Evolutionary conservation across 768 basidiomycete genomes (phyloP), one percentile per base, ranked within the genome.

Genomic region (Lentinula raphanica): DNA sequence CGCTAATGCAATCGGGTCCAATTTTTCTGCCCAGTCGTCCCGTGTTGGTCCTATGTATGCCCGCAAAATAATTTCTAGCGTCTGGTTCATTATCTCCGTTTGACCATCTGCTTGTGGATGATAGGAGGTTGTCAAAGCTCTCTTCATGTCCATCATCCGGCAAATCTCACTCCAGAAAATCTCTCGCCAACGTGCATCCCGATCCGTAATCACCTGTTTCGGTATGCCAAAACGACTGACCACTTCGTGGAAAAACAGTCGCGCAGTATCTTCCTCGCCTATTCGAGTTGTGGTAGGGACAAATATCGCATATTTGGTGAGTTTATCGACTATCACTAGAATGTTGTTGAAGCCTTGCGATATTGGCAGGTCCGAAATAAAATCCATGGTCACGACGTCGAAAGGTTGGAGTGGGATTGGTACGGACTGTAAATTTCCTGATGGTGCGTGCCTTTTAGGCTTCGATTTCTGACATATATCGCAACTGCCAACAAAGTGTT

Each of bases 221-320:
- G 32, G 32, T 9, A 35, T 35, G 8, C 32, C 32, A 13, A 9
- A 35, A 9, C 13, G 8, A 9, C 9, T 9, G 13, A 35, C 13
- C 9, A 35, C 32, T 9, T 35, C 9, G 8, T 7, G 8, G 32
- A 35, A 35, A 35, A 35, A 35, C 13, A 35, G 13, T 35, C 13
- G 32, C 8, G 32, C 32, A 35, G 32, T 35, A 1, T 35, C 32
- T 35, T 35, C 13, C 8, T 35, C 62, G 3, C 60, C 65, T 21
- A 72, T 63, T 0, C 25, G 63, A 2, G 67, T 64, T 13, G 58
- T 54, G 38, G 63, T 58, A 1, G 77, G 75, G n/a, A 79, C 68
- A 61, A 80, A 77, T 12, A 73, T 68, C 0, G 61, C 72, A 62
- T 68, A 70, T 58, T 81, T 82, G 2, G 74, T 74, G 7, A 45